Evolutionary conservation across 1,284 basidiomycete genomes (phyloP).

Genomic region (Termitomyces sp.): DNA sequence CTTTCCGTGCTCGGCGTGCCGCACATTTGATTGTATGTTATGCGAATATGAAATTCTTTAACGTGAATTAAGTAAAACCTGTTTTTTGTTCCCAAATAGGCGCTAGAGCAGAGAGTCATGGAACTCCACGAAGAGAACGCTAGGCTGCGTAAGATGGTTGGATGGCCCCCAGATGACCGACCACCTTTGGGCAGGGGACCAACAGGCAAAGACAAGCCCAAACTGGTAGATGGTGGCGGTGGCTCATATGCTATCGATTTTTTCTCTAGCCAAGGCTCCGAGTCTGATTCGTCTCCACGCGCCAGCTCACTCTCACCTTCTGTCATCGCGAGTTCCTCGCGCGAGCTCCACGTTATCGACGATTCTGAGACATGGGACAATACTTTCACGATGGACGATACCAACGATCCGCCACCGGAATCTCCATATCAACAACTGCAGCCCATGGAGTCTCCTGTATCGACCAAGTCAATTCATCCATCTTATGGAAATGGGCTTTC

Average conservation of each 20-base stretch:
- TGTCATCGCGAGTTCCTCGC: conserved; percentile 35
- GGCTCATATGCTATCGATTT: conserved; percentile 24
- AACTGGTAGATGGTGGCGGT: conserved; percentile 29
- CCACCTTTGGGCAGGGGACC: conserved; percentile 73
- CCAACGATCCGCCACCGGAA: conserved; percentile 24
- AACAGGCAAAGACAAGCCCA: conserved; percentile 77
- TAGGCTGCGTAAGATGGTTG: conserved; percentile 69
- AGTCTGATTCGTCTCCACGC: conserved; percentile 38
- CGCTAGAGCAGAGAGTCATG: conserved; percentile 76
- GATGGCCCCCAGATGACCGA: conserved; percentile 70
- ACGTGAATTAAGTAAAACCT: conserved; percentile 24
- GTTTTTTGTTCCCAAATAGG: conserved; percentile 37
- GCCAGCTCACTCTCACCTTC: conserved; percentile 39
- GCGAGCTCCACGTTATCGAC: conserved; percentile 44
- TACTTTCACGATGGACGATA: conserved; percentile 48
- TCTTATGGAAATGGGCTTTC: conserved; percentile 31
- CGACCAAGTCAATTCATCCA: conserved; percentile 26
- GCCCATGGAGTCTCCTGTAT: conserved; percentile 28
- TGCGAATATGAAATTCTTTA: conserved; percentile 34
- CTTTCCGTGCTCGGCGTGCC: conserved; percentile 85
- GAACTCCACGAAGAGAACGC: conserved; percentile 85
- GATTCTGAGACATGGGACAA: conserved; percentile 55
- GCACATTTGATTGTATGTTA: conserved; percentile 74
- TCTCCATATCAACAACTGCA: conserved; percentile 34
- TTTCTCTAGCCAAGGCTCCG: conserved; percentile 43